phyloP scores from a whole-genome alignment of 2,329 filamentous ascomycete species.

The Trichoderma arundinaceum region DNA sequence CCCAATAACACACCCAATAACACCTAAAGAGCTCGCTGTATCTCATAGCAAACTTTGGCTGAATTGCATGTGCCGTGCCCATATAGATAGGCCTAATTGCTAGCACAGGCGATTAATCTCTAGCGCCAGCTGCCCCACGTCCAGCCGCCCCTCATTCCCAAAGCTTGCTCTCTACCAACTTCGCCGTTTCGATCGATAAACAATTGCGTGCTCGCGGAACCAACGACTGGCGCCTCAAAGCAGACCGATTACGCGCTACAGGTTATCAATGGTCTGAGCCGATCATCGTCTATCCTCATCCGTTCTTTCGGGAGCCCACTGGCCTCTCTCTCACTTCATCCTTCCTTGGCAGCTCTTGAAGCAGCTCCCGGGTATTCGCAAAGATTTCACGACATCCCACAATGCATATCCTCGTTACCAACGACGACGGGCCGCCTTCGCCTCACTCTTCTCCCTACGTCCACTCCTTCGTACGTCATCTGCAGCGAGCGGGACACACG shows the following conservation, averaged over 20 bases:
- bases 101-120: too few relatives aligned
- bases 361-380: background rate
- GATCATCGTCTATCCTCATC: background rate
- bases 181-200: background rate
- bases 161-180: background rate
- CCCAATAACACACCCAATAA: background rate
- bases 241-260: background rate
- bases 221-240: background rate
- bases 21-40: background rate
- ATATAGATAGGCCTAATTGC: background rate
- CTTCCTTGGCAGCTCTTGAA: background rate
- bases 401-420: conserved; percentile 71
- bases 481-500: conserved; percentile 77
- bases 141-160: conserved; percentile 8
- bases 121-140: conserved; percentile 30
- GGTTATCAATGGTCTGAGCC: background rate
- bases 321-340: background rate
- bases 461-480: conserved; percentile 72
- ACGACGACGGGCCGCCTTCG: conserved; percentile 83
- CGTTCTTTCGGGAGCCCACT: background rate
- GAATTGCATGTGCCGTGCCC: background rate
- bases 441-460: conserved; percentile 80
- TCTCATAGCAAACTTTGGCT: background rate
- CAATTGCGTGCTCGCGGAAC: conserved; percentile 14
- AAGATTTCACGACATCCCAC: conserved; percentile 21